Conservation (phyloP, 805 yeast species). For the Hanseniaspora hatyaiensis region DNA sequence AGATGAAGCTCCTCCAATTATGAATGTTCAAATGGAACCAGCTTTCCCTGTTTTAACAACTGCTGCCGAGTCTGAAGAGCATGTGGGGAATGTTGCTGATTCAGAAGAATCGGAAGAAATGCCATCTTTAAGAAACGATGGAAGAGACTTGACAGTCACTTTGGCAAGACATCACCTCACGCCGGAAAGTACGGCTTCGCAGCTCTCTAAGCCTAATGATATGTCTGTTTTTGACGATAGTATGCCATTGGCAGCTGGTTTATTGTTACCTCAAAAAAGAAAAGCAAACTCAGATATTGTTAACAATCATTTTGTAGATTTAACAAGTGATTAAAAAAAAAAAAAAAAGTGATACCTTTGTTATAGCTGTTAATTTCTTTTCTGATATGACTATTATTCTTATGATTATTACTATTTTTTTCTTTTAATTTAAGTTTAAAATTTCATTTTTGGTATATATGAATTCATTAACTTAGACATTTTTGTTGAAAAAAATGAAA, state of each 20-base stretch:
- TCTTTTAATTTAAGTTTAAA: too few species aligned
- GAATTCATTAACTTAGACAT: too few species aligned
- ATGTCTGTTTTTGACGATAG: too few species aligned
- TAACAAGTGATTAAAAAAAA: slow-evolving; percentile 12
- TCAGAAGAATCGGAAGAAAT: slow-evolving; percentile 7
- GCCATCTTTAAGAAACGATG: slow-evolving; percentile 15
- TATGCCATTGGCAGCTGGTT: too few species aligned
- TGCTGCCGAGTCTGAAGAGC: slow-evolving; percentile 13
- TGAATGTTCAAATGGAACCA: not conserved
- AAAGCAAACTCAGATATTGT: not conserved
- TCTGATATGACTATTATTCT: too few species aligned
- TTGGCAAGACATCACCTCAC: slow-evolving; percentile 4
- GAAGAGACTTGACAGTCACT: slow-evolving; percentile 12
- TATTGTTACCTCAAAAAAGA: not conserved
- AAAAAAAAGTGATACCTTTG: too few species aligned
- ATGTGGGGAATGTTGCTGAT: slow-evolving; percentile 5
- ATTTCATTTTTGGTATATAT: too few species aligned
- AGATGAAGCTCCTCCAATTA: slow-evolving; percentile 15
- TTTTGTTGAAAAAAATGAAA: too few species aligned
- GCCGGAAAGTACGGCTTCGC: not conserved
- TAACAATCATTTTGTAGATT: not conserved
- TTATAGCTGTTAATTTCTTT: too few species aligned
- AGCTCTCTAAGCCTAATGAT: too few species aligned
- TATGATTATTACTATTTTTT: too few species aligned
- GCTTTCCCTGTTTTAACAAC: slow-evolving; percentile 1